Evolutionary conservation across 371 early-diverging fungal genomes (phyloP), one percentile per base, ranked within the genome.

Genomic region (Fennellomyces sp.): DNA sequence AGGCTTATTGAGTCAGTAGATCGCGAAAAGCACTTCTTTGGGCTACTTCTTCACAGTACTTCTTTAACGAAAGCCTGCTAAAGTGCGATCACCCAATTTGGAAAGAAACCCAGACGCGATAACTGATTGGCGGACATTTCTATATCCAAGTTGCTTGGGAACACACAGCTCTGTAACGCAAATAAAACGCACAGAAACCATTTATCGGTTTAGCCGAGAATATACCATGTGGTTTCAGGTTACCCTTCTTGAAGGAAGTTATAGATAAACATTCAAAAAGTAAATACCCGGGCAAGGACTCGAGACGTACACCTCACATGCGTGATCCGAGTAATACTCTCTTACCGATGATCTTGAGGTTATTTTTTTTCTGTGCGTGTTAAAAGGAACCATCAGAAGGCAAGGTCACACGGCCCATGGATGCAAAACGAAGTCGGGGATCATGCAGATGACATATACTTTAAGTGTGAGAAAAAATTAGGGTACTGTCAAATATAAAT

Each of bases 31-130:
- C 29, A 56, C 56, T 56, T 42, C 56, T 56, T 56, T 17, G 23
- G 21, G 1, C 45, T 45, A 56, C 56, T 45, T 42, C 56, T 56
- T 45, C 35, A 29, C 17, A 10, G 13, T 56, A 56, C 56, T 56
- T 56, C 56, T 56, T 56, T 56, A 36, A 56, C 35, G 42, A 31
- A 28, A 17, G 17, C 25, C 10, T 28, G 51, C 17, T 31, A 30
- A 1, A 11, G 29, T 28, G 5, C 7, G 51, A 21, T 50, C 13
- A n/a, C 45, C 45, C n/a, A 5, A 8, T 45, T 45, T 1, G 45
- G 45, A 45, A 45, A 45, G 4, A 5, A n/a, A 45, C 45, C 23
- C 23, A 17, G 23, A 21, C 12, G 23, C 17, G 21, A 23, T 21
- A 17, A 12, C 21, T 12, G 45, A 45, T 45, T 45, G 45, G 45